phyloP scores from a whole-genome alignment of 768 basidiomycete genomes.

The Psilocybe cubensis region DNA sequence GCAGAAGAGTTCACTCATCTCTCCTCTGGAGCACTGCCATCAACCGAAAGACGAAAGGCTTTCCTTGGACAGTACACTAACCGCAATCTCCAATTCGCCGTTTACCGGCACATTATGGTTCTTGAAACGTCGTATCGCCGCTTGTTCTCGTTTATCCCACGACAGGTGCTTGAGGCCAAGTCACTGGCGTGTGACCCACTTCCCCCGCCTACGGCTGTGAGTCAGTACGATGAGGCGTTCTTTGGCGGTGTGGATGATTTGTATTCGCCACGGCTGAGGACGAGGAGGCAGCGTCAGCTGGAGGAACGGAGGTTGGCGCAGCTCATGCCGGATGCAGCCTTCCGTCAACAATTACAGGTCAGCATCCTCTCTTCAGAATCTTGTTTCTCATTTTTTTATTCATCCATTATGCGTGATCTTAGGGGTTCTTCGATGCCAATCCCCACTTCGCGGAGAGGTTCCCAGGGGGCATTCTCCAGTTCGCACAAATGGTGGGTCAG shows the following conservation, averaged over 20 bases:
- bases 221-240: constrained; percentile 72
- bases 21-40: constrained; percentile 34
- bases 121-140: constrained; percentile 62
- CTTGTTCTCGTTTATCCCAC: constrained; percentile 75
- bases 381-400: background rate
- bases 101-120: constrained; percentile 81
- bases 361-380: background rate
- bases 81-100: constrained; percentile 46
- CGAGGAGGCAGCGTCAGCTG: constrained; percentile 43
- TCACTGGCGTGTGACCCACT: constrained; percentile 85
- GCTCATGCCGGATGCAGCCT: constrained; percentile 59
- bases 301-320: constrained; percentile 58
- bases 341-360: constrained; percentile 62
- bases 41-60: constrained; percentile 32
- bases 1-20: constrained; percentile 42
- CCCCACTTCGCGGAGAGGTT: constrained; percentile 58
- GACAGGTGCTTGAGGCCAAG: constrained; percentile 50
- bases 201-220: constrained; percentile 67
- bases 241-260: constrained; percentile 68
- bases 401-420: too few species aligned
- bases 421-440: constrained; percentile 61
- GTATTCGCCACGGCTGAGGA: constrained; percentile 39
- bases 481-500: constrained; percentile 58
- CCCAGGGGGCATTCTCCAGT: constrained; percentile 68
- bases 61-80: constrained; percentile 45